A percentile compares a stretch with the other conserved stretches of the same genome.
Evolutionary conservation across 441 rosid genomes (phyloP).

Genomic region (Manihot esculenta): DNA sequence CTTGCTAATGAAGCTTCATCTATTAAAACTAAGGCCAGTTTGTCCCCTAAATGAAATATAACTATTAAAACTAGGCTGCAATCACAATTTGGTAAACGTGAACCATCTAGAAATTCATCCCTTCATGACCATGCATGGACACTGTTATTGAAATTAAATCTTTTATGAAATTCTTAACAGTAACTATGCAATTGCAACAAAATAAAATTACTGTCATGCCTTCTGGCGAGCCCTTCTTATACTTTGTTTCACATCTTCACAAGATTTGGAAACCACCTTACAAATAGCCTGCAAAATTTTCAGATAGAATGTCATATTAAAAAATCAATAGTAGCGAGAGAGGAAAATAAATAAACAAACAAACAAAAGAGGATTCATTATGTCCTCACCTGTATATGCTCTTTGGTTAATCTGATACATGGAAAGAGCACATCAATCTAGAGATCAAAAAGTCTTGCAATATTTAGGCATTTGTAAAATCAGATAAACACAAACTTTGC

Average conservation of each 20-base stretch:
- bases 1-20: not conserved
- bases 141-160: no score
- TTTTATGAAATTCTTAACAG: no score
- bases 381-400: slow-evolving; percentile 73
- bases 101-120: not conserved
- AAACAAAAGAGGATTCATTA: slow-evolving; percentile 2
- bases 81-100: not conserved
- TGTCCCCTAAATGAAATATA: no score
- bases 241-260: slow-evolving; percentile 92
- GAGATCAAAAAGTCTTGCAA: slow-evolving; percentile 8
- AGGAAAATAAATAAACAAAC: not conserved
- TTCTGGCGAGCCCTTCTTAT: slow-evolving; percentile 89
- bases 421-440: slow-evolving; percentile 21
- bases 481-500: not conserved
- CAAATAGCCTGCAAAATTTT: slow-evolving; percentile 65
- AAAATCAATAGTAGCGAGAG: not conserved
- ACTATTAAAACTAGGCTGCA: no score
- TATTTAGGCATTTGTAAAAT: not conserved
- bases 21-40: not conserved
- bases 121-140: not conserved
- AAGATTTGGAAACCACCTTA: slow-evolving; percentile 79
- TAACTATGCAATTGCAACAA: no score
- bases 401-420: slow-evolving; percentile 77
- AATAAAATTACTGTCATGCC: slow-evolving; percentile 36
- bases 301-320: slow-evolving; percentile 13